Conservation (phyloP, 306 rosid genomes). For the Senna siamea region DNA sequence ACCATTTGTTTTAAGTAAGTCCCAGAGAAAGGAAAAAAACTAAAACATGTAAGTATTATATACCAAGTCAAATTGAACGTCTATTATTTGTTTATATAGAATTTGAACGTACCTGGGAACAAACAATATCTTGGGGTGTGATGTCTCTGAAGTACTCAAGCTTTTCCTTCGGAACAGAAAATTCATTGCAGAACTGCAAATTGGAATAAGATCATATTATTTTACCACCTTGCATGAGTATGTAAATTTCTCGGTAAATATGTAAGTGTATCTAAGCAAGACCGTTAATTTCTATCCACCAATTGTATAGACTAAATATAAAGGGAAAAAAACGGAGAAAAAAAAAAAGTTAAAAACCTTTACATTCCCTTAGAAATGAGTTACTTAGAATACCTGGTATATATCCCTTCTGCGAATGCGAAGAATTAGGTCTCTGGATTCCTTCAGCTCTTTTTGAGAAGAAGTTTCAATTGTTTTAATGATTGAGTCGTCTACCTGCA, state of each 20-base stretch:
- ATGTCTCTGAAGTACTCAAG: conserved; percentile 63
- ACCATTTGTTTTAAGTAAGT: not conserved
- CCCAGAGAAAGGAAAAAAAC: not conserved
- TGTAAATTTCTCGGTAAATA: not conserved
- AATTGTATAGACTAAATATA: not conserved
- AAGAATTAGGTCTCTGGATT: conserved; percentile 71
- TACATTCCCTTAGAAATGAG: not conserved
- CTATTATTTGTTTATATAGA: conserved; percentile 11
- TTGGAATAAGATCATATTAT: conserved; percentile 13
- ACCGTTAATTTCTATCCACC: conserved; percentile 13
- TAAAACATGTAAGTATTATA: not conserved
- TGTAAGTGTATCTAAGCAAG: not conserved
- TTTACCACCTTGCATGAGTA: not conserved
- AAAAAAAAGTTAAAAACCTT: not conserved
- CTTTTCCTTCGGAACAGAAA: conserved; percentile 79
- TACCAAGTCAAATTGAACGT: conserved; percentile 2
- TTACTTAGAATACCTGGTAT: conserved; percentile 61
- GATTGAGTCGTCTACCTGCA: conserved; percentile 83
- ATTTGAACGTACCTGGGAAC: conserved; percentile 69
- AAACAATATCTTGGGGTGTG: conserved; percentile 82
- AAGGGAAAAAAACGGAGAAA: not conserved
- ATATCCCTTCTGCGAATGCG: conserved; percentile 83
- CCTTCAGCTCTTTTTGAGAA: conserved; percentile 61
- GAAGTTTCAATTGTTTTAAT: conserved; percentile 65
- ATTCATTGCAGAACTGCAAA: conserved; percentile 87